Base-by-base conservation (phyloP, 2,329 filamentous ascomycete genomes). In the Sporothrix sp. region DNA sequence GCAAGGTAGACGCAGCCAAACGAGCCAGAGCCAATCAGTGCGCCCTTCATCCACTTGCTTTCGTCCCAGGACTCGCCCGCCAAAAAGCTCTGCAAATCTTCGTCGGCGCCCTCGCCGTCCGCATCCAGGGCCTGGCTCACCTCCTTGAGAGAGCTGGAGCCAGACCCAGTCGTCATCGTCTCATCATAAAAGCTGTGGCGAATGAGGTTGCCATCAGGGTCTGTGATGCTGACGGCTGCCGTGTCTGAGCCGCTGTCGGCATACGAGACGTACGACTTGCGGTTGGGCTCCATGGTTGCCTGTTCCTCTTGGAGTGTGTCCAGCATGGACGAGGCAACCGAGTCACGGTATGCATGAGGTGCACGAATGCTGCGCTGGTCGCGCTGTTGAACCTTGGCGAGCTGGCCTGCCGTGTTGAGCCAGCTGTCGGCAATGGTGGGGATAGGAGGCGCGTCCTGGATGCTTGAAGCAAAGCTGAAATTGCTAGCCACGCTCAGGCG, bases 41-140 rank as follows among this genome's bases (percentile, higher is more conserved):
- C 90, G 62, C 93, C 93, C 72, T 97, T 96, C 89, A 98, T 97
- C 87, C 94, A 98, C 67, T 95, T 95, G 71, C 91, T 86, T 56
- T 95, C 90, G 57, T 94, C 90, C 82, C 93, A 97, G 8, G 88
- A 94, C 63, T 96, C 88, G 57, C 88, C 87, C 30, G 88, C 82
- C 36, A 97, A 75, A 73, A 96, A 96, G 62, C 90, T 90, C 59
- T 85, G 81, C 20, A 97, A 75, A 60, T 93, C 90, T 62, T 90
- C 87, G 60, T 97, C 91, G 7, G 82, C 81, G 60, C 95, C 93
- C 63, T 96, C 91, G 30, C 89, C 90, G 61, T 97, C 91, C 59
- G 94, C 86, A 14, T 85, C 85, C 35, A 96, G 78, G 30, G 90
- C 86, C 61, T 93, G 81, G 52, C 84, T 88, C 47, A 96, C 75